Evolutionary conservation across 2,329 filamentous ascomycete species (phyloP).

Genomic region (Torrubiellomyces zombiae): DNA sequence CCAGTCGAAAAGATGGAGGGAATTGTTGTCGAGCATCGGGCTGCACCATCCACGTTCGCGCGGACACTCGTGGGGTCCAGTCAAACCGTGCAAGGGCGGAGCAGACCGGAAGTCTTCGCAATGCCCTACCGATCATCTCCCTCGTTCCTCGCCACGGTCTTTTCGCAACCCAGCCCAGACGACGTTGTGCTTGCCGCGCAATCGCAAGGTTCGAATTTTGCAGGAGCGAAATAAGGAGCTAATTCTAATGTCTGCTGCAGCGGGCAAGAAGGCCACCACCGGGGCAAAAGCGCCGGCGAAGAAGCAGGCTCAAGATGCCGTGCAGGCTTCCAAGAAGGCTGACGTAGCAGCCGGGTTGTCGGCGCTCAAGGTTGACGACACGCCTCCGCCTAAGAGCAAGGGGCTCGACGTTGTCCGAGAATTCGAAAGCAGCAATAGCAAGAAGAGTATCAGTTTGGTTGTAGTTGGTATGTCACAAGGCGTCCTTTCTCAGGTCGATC

Average conservation of each 20-base stretch:
- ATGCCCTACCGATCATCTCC: slow-evolving; percentile 35
- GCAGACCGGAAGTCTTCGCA: slow-evolving; percentile 17
- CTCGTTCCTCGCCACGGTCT: slow-evolving; percentile 41
- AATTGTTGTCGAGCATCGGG: too few relatives aligned
- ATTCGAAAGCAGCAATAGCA: slow-evolving; percentile 56
- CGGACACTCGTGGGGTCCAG: slow-evolving; percentile 31
- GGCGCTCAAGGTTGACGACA: slow-evolving; percentile 28
- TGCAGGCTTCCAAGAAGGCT: slow-evolving; percentile 8
- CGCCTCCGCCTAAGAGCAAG: slow-evolving; percentile 49
- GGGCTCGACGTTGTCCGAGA: slow-evolving; percentile 74
- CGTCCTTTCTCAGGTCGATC: background rate
- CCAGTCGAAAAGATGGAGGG: too few relatives aligned
- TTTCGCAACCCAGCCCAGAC: slow-evolving; percentile 79
- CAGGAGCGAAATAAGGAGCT: slow-evolving; percentile 30
- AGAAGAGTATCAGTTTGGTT: slow-evolving; percentile 77
- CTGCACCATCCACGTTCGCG: slow-evolving; percentile 39
- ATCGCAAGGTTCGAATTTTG: slow-evolving; percentile 63
- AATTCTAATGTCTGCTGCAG: slow-evolving; percentile 36
- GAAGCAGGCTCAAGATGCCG: slow-evolving; percentile 24
- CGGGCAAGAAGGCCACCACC: slow-evolving; percentile 32
- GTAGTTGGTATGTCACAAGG: slow-evolving; percentile 54
- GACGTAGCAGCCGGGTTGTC: slow-evolving; percentile 15
- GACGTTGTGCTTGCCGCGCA: slow-evolving; percentile 78
- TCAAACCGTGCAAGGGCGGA: slow-evolving; percentile 12
- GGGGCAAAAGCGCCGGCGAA: slow-evolving; percentile 15